Conservation (phyloP, 176 grass and related monocot species). For the Dactylis glomerata region DNA sequence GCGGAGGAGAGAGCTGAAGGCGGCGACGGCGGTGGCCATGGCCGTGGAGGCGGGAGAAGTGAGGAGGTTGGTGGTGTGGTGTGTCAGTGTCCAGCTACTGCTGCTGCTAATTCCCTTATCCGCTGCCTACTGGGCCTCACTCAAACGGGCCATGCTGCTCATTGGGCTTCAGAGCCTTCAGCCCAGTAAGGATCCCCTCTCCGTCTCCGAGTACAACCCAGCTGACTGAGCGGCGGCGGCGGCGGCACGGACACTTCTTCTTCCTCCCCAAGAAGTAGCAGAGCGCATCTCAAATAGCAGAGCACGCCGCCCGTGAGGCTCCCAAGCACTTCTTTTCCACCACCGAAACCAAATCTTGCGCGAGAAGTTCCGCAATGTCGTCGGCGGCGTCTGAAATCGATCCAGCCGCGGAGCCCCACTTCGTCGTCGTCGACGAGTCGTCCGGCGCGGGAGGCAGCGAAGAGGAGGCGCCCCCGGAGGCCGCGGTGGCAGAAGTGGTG, state of each 20-base stretch:
- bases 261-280: conserved; percentile 14
- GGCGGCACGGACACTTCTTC: conserved; percentile 8
- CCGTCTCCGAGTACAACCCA: not conserved
- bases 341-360: not conserved
- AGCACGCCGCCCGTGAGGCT: not conserved
- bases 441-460: not conserved
- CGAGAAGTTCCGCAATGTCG: conserved; percentile 1
- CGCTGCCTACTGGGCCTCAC: not conserved
- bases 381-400: not conserved
- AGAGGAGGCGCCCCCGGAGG: conserved; percentile 14
- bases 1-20: conserved; percentile 25
- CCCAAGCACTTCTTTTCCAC: not conserved
- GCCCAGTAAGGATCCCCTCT: not conserved
- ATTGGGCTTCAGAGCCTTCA: not conserved
- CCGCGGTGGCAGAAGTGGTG: not conserved
- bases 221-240: not conserved
- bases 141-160: not conserved
- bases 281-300: not conserved
- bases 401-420: not conserved
- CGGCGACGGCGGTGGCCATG: conserved; percentile 27
- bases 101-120: conserved; percentile 34
- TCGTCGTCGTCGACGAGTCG: not conserved
- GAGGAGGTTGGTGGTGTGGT: conserved; percentile 17
- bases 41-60: conserved; percentile 26
- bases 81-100: not conserved